Percentiles rank a stretch among this genome's conserved stretches.
phyloP scores from a whole-genome alignment of 495 filamentous ascomycete species.

The Xylaria palmicola region DNA sequence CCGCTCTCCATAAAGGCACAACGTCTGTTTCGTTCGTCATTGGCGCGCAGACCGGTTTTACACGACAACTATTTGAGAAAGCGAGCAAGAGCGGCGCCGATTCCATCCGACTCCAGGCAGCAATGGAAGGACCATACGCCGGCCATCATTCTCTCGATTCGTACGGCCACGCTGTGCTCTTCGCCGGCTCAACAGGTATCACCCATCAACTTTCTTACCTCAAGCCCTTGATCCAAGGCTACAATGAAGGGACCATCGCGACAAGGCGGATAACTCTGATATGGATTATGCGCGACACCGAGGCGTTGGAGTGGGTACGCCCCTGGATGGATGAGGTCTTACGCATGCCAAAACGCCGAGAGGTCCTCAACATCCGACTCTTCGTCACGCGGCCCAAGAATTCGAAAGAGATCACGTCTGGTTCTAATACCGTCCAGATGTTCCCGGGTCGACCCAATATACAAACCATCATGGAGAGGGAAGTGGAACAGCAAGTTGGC shows the following conservation, averaged over 20 bases:
- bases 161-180: conserved; percentile 86
- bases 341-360: conserved; percentile 70
- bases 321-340: conserved; percentile 91
- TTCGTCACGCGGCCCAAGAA: conserved; percentile 83
- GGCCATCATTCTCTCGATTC: conserved; percentile 79
- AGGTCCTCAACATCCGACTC: conserved; percentile 77
- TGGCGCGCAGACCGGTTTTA: conserved; percentile 84
- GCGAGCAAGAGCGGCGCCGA: conserved; percentile 20
- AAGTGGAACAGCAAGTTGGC: conserved; percentile 73
- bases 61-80: conserved; percentile 69
- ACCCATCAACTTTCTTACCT: conserved; percentile 92
- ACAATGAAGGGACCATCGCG: conserved; percentile 70
- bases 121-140: conserved; percentile 85
- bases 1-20: conserved; percentile 29
- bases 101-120: conserved; percentile 40
- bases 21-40: conserved; percentile 75
- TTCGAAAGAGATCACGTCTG: conserved; percentile 67
- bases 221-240: conserved; percentile 72
- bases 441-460: conserved; percentile 80
- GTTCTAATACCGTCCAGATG: conserved; percentile 77
- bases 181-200: conserved; percentile 91
- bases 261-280: conserved; percentile 78
- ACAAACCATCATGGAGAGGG: conserved; percentile 69
- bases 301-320: conserved; percentile 87
- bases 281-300: conserved; percentile 87